Base-by-base conservation (phyloP, 495 filamentous ascomycete species). In the Baudoinia panamericana region DNA sequence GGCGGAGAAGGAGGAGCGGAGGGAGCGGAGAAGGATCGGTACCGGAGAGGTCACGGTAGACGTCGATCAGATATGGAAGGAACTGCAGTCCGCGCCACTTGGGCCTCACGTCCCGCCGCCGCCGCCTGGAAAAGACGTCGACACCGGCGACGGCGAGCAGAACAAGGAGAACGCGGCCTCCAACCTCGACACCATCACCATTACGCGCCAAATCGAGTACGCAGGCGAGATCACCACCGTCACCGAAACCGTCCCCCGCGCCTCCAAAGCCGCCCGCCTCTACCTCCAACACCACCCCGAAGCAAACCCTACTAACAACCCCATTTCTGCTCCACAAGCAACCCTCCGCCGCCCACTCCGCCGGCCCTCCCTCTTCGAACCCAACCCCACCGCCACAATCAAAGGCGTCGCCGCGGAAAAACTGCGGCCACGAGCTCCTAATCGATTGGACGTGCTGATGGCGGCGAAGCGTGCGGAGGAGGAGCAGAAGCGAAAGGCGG, bases 131-230 rank as follows among this genome's bases (percentile, higher is more conserved):
- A 29, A 12, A 2, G 46, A 36, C 13, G 31, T 16, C 11, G 18
- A 23, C 21, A 29, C 45, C 2, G 43, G n/a, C 1, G 35, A 31
- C 7, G 43, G 16, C 13, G 38, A 48, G 7, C 11, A 25, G 21
- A 33, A 36, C 40, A 50, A 42, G 31, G 46, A 45, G 20, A 40
- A 48, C 25, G 5, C 24, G 7, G n/a, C 29, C 18, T 21, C 32
- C 4, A 9, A 51, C 18, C 45, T 59, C 23, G 66, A 78, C 12
- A 73, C 73, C 64, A 73, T 96, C 46, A 78, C 77, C 37, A 92
- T 97, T 34, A 87, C 80, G 44, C 78, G 82, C 21, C 85, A 80
- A 4, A 93, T 93, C 62, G 80, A 80, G 40, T 96, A 93, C 52
- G 90, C 90, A 10, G 92, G 92, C 41, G 77, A 88, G 55, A 70